A percentile compares a stretch with the other conserved stretches of the same genome.
These are phyloP conservation scores for Lathyrus oleraceus DNA, from an alignment of 306 rosid species.

Conservation along the genomic window DNA sequence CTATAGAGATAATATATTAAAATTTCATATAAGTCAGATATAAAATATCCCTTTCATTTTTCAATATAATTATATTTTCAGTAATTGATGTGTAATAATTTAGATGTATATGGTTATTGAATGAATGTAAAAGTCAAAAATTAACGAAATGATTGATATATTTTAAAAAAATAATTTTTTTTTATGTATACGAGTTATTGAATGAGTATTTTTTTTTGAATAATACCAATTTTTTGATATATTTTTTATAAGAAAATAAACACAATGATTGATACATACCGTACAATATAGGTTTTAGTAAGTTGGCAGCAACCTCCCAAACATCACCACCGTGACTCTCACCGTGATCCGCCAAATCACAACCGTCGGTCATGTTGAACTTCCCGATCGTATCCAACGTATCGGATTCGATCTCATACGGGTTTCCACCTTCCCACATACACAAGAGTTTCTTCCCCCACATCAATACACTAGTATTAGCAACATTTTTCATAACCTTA, in stretches of 20 bases:
- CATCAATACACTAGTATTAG: conserved; percentile 78
- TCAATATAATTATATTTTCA: too few relatives aligned
- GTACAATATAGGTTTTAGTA: conserved; percentile 74
- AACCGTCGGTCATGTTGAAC: conserved; percentile 39
- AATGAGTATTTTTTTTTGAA: too few relatives aligned
- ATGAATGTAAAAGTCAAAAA: too few relatives aligned
- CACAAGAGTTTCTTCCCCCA: conserved; percentile 79
- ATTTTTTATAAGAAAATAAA: too few relatives aligned
- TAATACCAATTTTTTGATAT: too few relatives aligned
- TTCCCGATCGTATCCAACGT: conserved; percentile 69
- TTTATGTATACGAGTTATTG: too few relatives aligned
- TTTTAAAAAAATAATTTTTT: too few relatives aligned
- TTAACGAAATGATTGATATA: too few relatives aligned
- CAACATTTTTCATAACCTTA: conserved; percentile 98
- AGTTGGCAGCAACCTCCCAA: conserved; percentile 63
- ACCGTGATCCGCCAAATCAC: conserved; percentile 24
- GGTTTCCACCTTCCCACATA: conserved; percentile 97
- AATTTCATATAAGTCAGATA: too few relatives aligned
- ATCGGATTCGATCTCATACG: conserved; percentile 70
- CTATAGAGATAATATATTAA: not conserved
- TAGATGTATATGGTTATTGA: too few relatives aligned
- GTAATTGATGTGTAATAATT: too few relatives aligned
- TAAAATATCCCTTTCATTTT: too few relatives aligned
- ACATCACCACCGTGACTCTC: conserved; percentile 29
- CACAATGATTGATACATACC: conserved; percentile 49